Evolutionary conservation across 495 filamentous ascomycete species (phyloP), one percentile per base, ranked within the genome.

Genomic region (Emericellopsis terricola): DNA sequence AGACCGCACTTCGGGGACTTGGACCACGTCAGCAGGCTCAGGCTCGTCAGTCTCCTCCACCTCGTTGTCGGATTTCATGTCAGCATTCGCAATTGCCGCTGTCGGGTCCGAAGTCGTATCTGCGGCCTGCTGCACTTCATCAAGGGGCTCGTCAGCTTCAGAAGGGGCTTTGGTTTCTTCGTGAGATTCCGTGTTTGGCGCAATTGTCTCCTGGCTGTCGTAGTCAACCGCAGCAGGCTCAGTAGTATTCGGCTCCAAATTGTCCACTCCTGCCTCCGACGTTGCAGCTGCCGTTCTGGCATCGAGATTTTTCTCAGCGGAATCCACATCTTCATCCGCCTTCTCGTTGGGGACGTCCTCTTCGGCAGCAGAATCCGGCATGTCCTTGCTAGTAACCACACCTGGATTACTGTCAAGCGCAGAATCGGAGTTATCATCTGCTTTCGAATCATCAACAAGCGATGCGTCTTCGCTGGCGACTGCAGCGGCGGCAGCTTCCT

Each of bases 361-460:
- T 30, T 35, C 33, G 13, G 13, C 13, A 27, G 21, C 19, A 18
- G 33, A 10, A 15, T 35, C 23, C 10, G 19, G n/a, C 21, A 26
- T 21, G 31, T 33, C 19, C 11, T 20, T 9, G 31, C 19, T 9
- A 20, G 31, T 16, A 20, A 33, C 18, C 19, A 20, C 6, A 20
- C 19, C 31, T 33, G 31, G 18, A 20, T 20, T n/a, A 6, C 19
- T 18, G 18, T 33, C 31, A 21, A 33, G 31, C 20, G 17, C 31
- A 9, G 19, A 18, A 21, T 33, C 31, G 24, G 31, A 33, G 10
- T 18, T 16, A 3, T 20, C 16, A 21, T 33, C 31, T 21, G 31
- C 24, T 16, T 33, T 20, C 8, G 31, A 33, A n/a, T n/a, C n/a
- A n/a, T n/a, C n/a, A n/a, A n/a, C n/a, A n/a, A n/a, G n/a, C n/a